A percentile compares a stretch with the other conserved stretches of the same genome.
phyloP scores from a whole-genome alignment of 2,329 filamentous ascomycete species.

The Rugonectria rugulosa region DNA sequence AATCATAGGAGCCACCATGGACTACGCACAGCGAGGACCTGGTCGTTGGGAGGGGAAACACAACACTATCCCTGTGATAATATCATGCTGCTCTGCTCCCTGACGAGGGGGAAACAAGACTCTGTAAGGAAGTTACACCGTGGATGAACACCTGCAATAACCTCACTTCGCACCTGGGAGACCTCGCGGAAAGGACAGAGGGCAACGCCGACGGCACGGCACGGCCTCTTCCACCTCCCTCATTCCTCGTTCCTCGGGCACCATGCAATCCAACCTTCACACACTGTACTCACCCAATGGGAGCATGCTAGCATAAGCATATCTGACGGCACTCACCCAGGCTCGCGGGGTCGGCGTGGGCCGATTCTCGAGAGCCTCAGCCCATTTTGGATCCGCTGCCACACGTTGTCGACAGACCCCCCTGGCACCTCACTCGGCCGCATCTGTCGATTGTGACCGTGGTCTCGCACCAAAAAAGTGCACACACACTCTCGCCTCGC shows the following conservation, averaged over 20 bases:
- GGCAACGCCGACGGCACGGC: too few relatives aligned
- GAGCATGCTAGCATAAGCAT: constrained; percentile 38
- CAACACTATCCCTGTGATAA: too few relatives aligned
- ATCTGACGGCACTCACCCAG: constrained; percentile 37
- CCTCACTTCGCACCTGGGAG: too few relatives aligned
- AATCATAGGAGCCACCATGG: background rate
- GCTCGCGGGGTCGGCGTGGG: constrained; percentile 45
- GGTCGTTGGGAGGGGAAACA: background rate
- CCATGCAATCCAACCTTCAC: background rate
- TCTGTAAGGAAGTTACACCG: too few relatives aligned
- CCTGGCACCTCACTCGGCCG: constrained; percentile 37
- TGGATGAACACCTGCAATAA: too few relatives aligned
- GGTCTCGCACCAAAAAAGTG: constrained; percentile 1
- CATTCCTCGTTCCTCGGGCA: too few relatives aligned
- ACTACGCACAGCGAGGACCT: background rate
- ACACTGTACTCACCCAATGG: constrained; percentile 21
- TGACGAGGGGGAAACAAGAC: too few relatives aligned
- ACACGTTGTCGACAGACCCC: constrained; percentile 46
- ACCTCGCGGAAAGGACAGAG: too few relatives aligned
- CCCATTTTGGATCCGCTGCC: constrained; percentile 46
- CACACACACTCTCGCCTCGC: too few relatives aligned
- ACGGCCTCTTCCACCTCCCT: too few relatives aligned
- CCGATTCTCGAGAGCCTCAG: constrained; percentile 47
- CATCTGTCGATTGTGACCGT: constrained; percentile 42
- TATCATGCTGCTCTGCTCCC: too few relatives aligned